Evolutionary conservation across 106 monocot species (phyloP), one percentile per base, ranked within the genome.

Genomic region (Gastrodia elata): DNA sequence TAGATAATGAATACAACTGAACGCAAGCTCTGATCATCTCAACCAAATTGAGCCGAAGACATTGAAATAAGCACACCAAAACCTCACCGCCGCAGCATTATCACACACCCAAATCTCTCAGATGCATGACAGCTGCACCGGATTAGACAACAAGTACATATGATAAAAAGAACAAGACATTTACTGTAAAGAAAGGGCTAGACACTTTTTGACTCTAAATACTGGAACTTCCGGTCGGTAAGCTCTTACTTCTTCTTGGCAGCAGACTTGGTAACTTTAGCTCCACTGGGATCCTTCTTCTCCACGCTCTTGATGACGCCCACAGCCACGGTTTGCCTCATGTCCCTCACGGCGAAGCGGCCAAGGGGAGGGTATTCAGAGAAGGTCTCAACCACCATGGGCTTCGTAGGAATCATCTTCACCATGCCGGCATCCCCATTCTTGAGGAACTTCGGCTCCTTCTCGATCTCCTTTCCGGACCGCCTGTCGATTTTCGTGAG

Each of bases 381-480:
- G 64, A 86, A 86, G 56, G 86, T 86, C 77, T 86, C 86, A 0
- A 86, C 86, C 38, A 86, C 86, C 86, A 86, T 86, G 48, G 86
- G 86, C 86, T 86, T 86, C 42, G 82, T 74, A 1, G 86, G 86
- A 80, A 82, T 70, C 86, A 86, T 86, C 86, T 86, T 86, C 15
- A 86, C 76, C 7, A 80, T 37, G 18, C 86, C 86, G 16, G 86
- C 79, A 77, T 86, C 86, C 58, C 86, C 86, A 8, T 86, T 86
- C 86, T 86, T 86, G 27, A 86, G 59, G 76, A 86, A 86, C 76
- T 86, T 86, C n/a, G 85, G 85, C 72, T 82, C 85, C 85, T 79
- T 85, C 76, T 85, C 85, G 0, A 85, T 39, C 78, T 85, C 85
- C 78, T 85, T 85, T 5, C 85, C 85, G 59, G 85, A 85, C 27